These are phyloP conservation scores for Aspergillus nomiae DNA, from an alignment of 2,329 filamentous ascomycete genomes.

Conservation along the genomic window DNA sequence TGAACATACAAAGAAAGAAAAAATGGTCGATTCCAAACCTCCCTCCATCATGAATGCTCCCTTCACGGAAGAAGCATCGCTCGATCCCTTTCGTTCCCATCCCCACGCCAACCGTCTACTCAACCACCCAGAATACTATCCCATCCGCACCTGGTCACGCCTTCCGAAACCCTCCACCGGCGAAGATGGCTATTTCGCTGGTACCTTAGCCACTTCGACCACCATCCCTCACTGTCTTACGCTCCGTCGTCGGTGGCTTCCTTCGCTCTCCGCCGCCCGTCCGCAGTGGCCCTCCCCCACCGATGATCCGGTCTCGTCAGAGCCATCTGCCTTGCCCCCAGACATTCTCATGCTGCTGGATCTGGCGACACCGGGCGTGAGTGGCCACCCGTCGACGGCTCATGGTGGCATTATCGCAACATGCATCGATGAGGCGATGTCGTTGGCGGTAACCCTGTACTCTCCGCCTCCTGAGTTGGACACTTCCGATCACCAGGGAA, in stretches of 20 bases:
- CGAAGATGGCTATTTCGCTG: constrained; percentile 47
- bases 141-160: constrained; percentile 44
- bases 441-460: constrained; percentile 33
- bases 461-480: constrained; percentile 20
- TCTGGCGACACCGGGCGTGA: constrained; percentile 38
- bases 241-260: constrained; percentile 35
- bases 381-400: constrained; percentile 41
- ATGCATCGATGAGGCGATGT: constrained; percentile 49
- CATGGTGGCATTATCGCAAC: constrained; percentile 46
- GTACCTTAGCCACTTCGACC: constrained; percentile 38
- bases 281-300: constrained; percentile 24
- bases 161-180: constrained; percentile 40
- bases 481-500: constrained; percentile 17
- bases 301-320: constrained; percentile 19
- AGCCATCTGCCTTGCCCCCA: constrained; percentile 29
- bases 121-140: constrained; percentile 37
- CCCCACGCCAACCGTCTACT: constrained; percentile 36
- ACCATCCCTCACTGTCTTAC: constrained; percentile 47
- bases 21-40: neutral
- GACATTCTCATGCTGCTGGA: constrained; percentile 42
- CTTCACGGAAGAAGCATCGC: constrained; percentile 12
- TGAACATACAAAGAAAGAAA: neutral
- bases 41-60: constrained; percentile 8
- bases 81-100: constrained; percentile 29
- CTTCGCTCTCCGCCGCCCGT: constrained; percentile 26